phyloP scores from a whole-genome alignment of 805 yeast species.

The Candida boidinii region DNA sequence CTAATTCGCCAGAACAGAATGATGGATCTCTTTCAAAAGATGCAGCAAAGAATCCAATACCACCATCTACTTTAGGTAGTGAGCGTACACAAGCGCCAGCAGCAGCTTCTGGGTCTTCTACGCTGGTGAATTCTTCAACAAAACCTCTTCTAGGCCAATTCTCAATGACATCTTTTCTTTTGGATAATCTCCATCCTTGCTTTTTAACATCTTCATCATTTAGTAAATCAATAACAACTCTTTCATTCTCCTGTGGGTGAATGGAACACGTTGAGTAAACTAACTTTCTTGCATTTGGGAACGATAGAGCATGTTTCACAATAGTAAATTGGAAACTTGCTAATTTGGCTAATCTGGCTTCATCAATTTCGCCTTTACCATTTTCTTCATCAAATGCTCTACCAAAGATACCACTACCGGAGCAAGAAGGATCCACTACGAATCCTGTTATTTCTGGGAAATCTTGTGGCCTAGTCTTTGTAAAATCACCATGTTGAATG shows the following conservation, averaged over 20 bases:
- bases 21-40: conserved; percentile 52
- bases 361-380: conserved; percentile 29
- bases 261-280: conserved; percentile 95
- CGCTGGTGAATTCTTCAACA: conserved; percentile 53
- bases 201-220: conserved; percentile 53
- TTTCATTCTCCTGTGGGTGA: conserved; percentile 89
- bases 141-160: conserved; percentile 83
- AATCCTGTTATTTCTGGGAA: conserved; percentile 66
- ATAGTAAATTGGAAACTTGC: conserved; percentile 84
- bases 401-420: conserved; percentile 98
- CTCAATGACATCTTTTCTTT: conserved; percentile 61
- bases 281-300: conserved; percentile 68
- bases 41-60: conserved; percentile 98
- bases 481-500: conserved; percentile 50
- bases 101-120: conserved; percentile 37
- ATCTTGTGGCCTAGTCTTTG: conserved; percentile 47
- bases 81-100: conserved; percentile 88
- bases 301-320: conserved; percentile 78
- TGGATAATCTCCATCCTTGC: conserved; percentile 68
- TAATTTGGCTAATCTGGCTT: conserved; percentile 60
- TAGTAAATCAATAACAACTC: conserved; percentile 76
- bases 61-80: conserved; percentile 84
- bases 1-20: too few species aligned
- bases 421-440: conserved; percentile 93
- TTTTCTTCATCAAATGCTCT: conserved; percentile 57